phyloP scores from a whole-genome alignment of 352 stramenopile genomes.

The Blastocystis sp. region DNA sequence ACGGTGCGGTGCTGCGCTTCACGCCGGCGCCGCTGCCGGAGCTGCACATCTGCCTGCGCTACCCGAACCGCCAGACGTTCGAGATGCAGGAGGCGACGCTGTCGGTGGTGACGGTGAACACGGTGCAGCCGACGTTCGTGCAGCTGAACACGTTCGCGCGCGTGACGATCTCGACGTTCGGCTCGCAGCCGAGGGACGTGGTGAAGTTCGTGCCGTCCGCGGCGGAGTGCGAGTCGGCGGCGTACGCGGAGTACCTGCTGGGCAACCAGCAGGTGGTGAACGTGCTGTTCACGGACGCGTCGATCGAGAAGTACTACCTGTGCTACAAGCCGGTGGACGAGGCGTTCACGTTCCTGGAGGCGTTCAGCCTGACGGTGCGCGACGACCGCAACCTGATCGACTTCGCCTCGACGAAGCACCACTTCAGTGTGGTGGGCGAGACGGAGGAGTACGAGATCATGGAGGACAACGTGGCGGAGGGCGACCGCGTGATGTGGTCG shows the following conservation, averaged over 20 bases:
- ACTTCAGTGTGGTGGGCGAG: constrained; percentile 55
- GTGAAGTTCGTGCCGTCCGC: constrained; percentile 37
- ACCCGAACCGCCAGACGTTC: constrained; percentile 9
- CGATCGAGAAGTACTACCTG: constrained; percentile 25
- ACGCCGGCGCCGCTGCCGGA: background rate
- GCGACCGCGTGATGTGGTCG: constrained; percentile 66
- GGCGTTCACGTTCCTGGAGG: constrained; percentile 10
- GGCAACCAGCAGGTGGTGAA: constrained; percentile 67
- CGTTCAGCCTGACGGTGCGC: constrained; percentile 24
- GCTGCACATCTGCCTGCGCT: constrained; percentile 57
- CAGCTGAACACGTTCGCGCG: constrained; percentile 35
- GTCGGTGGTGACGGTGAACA: constrained; percentile 39
- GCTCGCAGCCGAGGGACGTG: constrained; percentile 1
- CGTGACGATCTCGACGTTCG: constrained; percentile 25
- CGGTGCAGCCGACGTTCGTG: constrained; percentile 28
- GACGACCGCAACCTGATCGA: constrained; percentile 60
- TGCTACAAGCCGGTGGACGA: constrained; percentile 35
- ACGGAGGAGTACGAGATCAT: constrained; percentile 56
- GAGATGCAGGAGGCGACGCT: constrained; percentile 22
- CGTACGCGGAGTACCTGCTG: constrained; percentile 34
- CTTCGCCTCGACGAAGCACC: constrained; percentile 33
- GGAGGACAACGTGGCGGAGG: constrained; percentile 42
- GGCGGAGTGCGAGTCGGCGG: constrained; percentile 6
- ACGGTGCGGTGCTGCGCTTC: constrained; percentile 5
- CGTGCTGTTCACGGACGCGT: constrained; percentile 43